Evolutionary conservation across 768 basidiomycete species (phyloP), one percentile per base, ranked within the genome.

Genomic region (Kondoa subrosea): DNA sequence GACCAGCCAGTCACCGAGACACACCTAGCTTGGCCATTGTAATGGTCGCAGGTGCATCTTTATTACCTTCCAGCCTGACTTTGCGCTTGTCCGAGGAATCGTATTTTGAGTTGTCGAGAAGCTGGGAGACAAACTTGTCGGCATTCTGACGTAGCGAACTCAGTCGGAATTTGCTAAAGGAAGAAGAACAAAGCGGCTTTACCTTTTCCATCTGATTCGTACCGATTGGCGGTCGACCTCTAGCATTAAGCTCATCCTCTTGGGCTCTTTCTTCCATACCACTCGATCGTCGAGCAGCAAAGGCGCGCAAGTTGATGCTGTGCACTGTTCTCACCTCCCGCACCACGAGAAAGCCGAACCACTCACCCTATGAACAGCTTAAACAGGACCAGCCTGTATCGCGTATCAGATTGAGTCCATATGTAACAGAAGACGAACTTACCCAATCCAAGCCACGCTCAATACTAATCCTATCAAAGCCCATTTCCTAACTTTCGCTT

Each of bases 391-490:
- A 63, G 34, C 15, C 32, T 8, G 1, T 61, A 34, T 65, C 56
- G 0, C 2, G 57, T 0, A 3, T 21, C 14, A 56, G n/a, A 30
- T 50, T 14, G 25, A 32, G 59, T 14, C 1, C 29, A 14, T 25
- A 31, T 27, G 4, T 25, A 16, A 17, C 29, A 4, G 17, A 15
- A 27, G n/a, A 57, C 70, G 4, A 1, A 69, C 69, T 93, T 93
- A 60, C 96, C 91, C 93, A 12, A 87, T 78, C 93, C 93, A 97
- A 71, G 85, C 84, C 8, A 86, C 76, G 14, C 85, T 69, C 1
- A 81, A 84, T 74, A 89, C 21, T 64, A 71, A 8, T 27, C 25
- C 57, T 63, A 57, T 21, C n/a, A 61, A 40, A 4, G 56, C 33
- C 66, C 67, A 67, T 4, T 70, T 61, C 2, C 21, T 67, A 15